phyloP scores from a whole-genome alignment of 495 filamentous ascomycete genomes.

The Aspergillus campestris region DNA sequence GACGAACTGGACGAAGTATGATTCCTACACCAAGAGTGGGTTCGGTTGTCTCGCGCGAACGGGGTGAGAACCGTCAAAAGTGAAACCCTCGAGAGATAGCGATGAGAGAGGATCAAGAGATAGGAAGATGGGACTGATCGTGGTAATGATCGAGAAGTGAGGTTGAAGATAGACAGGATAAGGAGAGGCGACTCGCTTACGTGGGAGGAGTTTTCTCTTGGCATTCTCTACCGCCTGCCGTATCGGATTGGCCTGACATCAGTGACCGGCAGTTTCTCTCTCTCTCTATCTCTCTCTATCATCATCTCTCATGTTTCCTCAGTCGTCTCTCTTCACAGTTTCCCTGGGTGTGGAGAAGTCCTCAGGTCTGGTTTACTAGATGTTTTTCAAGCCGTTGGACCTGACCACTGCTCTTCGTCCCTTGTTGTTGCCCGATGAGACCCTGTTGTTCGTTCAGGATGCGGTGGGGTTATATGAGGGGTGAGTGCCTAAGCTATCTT shows the following conservation, averaged over 20 bases:
- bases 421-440: constrained; percentile 80
- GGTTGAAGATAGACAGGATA: not conserved
- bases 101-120: not conserved
- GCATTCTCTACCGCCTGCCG: too few relatives aligned
- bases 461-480: constrained; percentile 96
- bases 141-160: not conserved
- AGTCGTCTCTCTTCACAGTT: not conserved
- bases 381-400: constrained; percentile 92
- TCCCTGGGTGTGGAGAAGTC: constrained; percentile 29
- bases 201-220: too few relatives aligned
- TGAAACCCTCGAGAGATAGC: not conserved
- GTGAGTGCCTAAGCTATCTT: constrained; percentile 42
- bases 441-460: constrained; percentile 90
- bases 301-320: not conserved
- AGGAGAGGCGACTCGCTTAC: not conserved
- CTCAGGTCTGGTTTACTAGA: constrained; percentile 45
- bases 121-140: too few relatives aligned
- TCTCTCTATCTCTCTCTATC: not conserved
- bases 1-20: constrained; percentile 4
- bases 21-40: constrained; percentile 3
- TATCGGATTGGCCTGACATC: too few relatives aligned
- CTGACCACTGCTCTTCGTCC: constrained; percentile 93
- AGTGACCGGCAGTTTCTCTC: too few relatives aligned
- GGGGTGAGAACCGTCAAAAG: too few relatives aligned
- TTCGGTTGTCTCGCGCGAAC: not conserved